Percentiles rank a stretch among this genome's conserved stretches.
phyloP scores from a whole-genome alignment of 345 rosid species.

The Excoecaria agallocha region DNA sequence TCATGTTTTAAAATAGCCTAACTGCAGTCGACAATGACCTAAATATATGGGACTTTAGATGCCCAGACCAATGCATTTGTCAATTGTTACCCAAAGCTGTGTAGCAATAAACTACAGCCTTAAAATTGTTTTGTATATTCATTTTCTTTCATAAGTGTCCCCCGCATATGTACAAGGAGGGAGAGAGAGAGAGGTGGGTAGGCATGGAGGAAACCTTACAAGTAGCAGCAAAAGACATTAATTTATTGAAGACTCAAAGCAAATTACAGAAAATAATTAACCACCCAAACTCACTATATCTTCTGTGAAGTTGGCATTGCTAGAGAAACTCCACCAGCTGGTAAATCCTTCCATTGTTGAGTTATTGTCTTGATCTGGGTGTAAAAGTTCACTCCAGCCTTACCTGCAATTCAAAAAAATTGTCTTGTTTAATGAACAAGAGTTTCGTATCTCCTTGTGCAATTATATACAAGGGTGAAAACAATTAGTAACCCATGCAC shows the following conservation, averaged over 20 bases:
- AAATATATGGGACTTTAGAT: too few species aligned
- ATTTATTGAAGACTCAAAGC: conserved; percentile 6
- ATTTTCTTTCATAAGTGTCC: too few species aligned
- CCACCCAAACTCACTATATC: conserved; percentile 19
- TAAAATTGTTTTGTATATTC: too few species aligned
- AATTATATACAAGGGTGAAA: background rate
- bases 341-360: conserved; percentile 95
- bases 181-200: background rate
- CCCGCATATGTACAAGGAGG: too few species aligned
- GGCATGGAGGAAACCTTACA: background rate
- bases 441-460: background rate
- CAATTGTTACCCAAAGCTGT: too few species aligned
- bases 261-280: background rate
- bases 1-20: too few species aligned
- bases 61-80: too few species aligned
- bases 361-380: conserved; percentile 93
- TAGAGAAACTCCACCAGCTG: conserved; percentile 72
- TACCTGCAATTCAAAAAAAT: conserved; percentile 50
- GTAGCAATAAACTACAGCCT: too few species aligned
- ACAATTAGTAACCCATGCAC: background rate
- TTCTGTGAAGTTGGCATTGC: conserved; percentile 98
- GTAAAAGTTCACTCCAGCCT: conserved; percentile 90
- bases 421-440: background rate
- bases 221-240: background rate
- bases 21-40: too few species aligned